Evolutionary conservation across 2,329 filamentous ascomycete species (phyloP), one percentile per base, ranked within the genome.

Genomic region (Dothidotthia symphoricarpi): DNA sequence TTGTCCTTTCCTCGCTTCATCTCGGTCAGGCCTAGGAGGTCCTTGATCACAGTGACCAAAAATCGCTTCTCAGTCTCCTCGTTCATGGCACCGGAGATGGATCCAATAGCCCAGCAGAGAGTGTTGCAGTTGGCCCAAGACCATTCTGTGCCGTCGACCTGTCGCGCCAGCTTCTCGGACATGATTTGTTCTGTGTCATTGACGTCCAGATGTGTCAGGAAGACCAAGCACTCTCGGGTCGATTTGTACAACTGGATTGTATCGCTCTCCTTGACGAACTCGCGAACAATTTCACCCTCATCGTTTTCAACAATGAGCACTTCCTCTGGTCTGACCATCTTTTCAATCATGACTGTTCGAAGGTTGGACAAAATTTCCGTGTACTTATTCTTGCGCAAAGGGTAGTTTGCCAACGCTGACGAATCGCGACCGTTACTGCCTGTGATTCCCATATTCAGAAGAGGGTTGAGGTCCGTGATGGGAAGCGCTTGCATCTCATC

Each of bases 111-210:
- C 93, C 93, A 98, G 76, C 93, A 98, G 32, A 98, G 81, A 5
- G 95, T 96, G 71, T 98, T 98, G 81, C 93, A 98, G 73, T 98
- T 98, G 49, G 90, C 88, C 93, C 93, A 98, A 6, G 94, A 98
- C 93, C 93, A 98, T 69, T 98, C 94, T 2, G 80, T 78, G 15
- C 89, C 89, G 64, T 98, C 93, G 10, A 98, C 93, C 69, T 98
- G 93, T 53, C 89, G 85, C 22, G 89, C 84, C 36, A 98, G 77
- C 73, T 98, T 98, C 64, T 98, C 94, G 4, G 93, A 96, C 94
- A 98, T 98, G 73, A 98, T 98, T 48, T 86, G 86, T 70, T 98
- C 93, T 1, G 91, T 98, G 63, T 98, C 93, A 45, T 95, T 84
- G 27, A 98, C 94, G 61, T 98, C 93, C 59, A 98, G 73, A 74